A percentile compares a stretch with the other conserved stretches of the same genome.
phyloP scores from a whole-genome alignment of 495 filamentous ascomycete species.

The Lentithecium fluviatile region DNA sequence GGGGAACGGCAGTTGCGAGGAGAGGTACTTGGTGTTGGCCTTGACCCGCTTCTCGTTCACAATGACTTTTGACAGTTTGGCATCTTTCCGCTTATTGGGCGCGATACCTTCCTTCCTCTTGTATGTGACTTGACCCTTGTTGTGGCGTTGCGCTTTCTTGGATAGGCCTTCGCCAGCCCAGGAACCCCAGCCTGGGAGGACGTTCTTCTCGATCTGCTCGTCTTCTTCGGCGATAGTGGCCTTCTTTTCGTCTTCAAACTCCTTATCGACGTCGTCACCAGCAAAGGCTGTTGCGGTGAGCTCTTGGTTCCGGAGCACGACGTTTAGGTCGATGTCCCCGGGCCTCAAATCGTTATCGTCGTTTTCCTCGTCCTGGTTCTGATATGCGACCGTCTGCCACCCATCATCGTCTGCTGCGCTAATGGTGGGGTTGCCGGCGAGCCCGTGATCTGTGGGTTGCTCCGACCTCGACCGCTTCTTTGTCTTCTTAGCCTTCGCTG shows the following conservation, averaged over 20 bases:
- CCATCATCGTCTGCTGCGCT: conserved; percentile 38
- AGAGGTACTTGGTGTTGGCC: conserved; percentile 91
- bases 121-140: conserved; percentile 56
- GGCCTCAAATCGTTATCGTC: conserved; percentile 59
- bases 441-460: conserved; percentile 10
- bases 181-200: conserved; percentile 87
- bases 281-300: conserved; percentile 85
- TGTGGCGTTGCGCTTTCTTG: conserved; percentile 56
- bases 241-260: conserved; percentile 79
- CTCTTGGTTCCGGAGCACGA: conserved; percentile 73
- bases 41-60: conserved; percentile 88
- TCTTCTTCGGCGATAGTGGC: conserved; percentile 73
- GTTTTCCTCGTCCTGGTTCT: conserved; percentile 16
- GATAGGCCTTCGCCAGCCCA: conserved; percentile 81
- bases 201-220: conserved; percentile 79
- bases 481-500: conserved; percentile 1
- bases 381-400: conserved; percentile 40
- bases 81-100: conserved; percentile 74
- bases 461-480: conserved; percentile 14
- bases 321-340: conserved; percentile 43
- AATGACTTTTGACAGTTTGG: conserved; percentile 76
- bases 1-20: conserved; percentile 74
- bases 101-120: conserved; percentile 76
- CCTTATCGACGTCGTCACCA: conserved; percentile 79
- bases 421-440: conserved; percentile 18